These are phyloP conservation scores for Epichloe elymi DNA, from an alignment of 2,329 filamentous ascomycete species.

Conservation along the genomic window DNA sequence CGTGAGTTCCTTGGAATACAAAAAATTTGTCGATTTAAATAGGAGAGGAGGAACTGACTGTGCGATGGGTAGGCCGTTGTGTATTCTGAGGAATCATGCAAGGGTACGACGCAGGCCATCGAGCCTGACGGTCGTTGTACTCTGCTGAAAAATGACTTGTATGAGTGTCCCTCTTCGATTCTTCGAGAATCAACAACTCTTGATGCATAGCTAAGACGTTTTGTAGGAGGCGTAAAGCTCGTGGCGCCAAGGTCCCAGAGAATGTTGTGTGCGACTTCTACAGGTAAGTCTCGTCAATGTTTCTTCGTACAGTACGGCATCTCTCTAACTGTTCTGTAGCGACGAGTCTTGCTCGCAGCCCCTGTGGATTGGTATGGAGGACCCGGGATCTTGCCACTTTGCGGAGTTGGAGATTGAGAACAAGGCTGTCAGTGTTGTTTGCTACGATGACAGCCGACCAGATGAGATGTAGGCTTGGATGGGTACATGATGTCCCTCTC, in stretches of 20 bases:
- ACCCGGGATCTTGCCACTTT: constrained; percentile 1
- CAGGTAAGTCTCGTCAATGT: background rate
- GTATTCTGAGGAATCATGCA: constrained; percentile 1
- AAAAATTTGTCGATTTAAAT: no score
- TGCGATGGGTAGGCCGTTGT: background rate
- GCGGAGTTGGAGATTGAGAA: constrained; percentile 1
- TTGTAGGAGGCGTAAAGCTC: background rate
- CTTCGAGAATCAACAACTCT: background rate
- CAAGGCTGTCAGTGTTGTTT: background rate
- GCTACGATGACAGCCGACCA: constrained; percentile 3
- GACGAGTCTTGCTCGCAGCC: constrained; percentile 1
- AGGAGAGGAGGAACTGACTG: background rate
- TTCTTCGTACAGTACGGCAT: background rate
- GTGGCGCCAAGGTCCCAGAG: background rate
- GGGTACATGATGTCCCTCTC: background rate
- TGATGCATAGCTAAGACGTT: background rate
- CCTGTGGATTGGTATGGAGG: constrained; percentile 5
- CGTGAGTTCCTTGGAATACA: background rate
- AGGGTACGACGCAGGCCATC: background rate
- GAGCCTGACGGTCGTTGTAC: constrained; percentile 1
- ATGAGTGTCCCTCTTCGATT: background rate
- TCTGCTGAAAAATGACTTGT: background rate
- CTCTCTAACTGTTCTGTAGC: constrained; percentile 1
- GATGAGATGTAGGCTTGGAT: background rate
- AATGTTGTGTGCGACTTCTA: constrained; percentile 3